These are phyloP conservation scores for Aspergillus conjunctus DNA, from an alignment of 495 filamentous ascomycete species.

Conservation along the genomic window DNA sequence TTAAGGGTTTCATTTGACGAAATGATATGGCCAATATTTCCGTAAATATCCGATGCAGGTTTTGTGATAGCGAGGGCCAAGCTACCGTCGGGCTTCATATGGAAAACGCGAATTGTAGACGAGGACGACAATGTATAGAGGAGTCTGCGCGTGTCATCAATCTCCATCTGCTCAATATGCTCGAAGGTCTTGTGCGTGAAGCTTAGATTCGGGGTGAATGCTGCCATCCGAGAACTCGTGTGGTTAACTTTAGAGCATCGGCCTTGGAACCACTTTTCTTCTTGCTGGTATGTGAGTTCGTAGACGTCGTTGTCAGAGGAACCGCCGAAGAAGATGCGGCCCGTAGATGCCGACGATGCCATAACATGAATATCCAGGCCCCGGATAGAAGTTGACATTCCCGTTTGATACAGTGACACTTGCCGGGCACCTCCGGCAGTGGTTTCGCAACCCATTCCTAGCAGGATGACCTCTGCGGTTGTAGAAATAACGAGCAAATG, in stretches of 20 bases:
- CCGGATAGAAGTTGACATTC: slow-evolving; percentile 72
- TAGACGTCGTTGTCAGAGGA: slow-evolving; percentile 79
- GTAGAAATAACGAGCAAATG: slow-evolving; percentile 90
- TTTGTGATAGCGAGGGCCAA: slow-evolving; percentile 60
- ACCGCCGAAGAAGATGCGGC: slow-evolving; percentile 92
- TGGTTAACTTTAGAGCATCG: slow-evolving; percentile 83
- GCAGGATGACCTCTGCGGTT: slow-evolving; percentile 74
- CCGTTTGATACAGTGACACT: slow-evolving; percentile 79
- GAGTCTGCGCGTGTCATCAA: slow-evolving; percentile 85
- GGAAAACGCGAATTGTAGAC: slow-evolving; percentile 84
- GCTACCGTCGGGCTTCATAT: slow-evolving; percentile 62
- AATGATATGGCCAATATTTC: slow-evolving; percentile 79
- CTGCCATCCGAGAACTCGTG: slow-evolving; percentile 71
- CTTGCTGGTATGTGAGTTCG: slow-evolving; percentile 92
- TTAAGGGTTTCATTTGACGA: slow-evolving; percentile 66
- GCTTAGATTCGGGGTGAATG: slow-evolving; percentile 62
- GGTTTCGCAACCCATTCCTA: slow-evolving; percentile 70
- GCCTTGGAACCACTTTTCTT: slow-evolving; percentile 92
- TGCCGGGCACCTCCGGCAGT: slow-evolving; percentile 64
- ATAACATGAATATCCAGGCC: slow-evolving; percentile 75
- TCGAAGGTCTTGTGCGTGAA: slow-evolving; percentile 59
- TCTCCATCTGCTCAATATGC: slow-evolving; percentile 69
- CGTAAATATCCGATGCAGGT: slow-evolving; percentile 54
- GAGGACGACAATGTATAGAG: slow-evolving; percentile 86
- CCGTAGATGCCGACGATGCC: slow-evolving; percentile 70